Evolutionary conservation across 106 monocot genomes (phyloP), one percentile per base, ranked within the genome.

Genomic region (Apostasia ramifera): DNA sequence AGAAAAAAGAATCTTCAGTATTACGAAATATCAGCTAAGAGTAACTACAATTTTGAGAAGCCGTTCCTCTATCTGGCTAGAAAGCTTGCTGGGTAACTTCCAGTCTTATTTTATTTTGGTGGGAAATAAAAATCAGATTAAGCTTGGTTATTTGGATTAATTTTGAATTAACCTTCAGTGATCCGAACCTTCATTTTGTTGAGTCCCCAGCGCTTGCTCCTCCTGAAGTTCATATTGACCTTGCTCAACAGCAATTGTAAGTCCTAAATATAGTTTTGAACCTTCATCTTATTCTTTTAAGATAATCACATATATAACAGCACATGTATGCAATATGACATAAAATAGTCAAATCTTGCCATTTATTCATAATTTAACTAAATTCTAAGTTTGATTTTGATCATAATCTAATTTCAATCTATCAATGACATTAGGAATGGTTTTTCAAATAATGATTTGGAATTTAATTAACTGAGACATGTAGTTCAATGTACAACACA

Each of bases 121-220:
- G 26, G 26, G 26, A 26, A 26, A 26, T 26, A 26, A 26, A 26
- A 26, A 26, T 26, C 26, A 26, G 26, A 26, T 26, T 26, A 26
- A 26, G 26, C 26, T 26, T 26, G 26, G 26, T 26, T 26, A 26
- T 26, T 26, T 26, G 26, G 26, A 26, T 26, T 26, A 26, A 26
- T 26, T 26, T 26, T 26, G 26, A 26, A 26, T 26, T 26, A 26
- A 26, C 5, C n/a, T 81, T 11, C 69, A 86, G 86, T 58, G 86
- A 86, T 67, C 57, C 53, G 3, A 81, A 76, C 66, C 78, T 86
- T 42, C 86, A 81, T 68, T 86, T 86, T 66, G 86, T 86, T 0
- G 86, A 86, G 48, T 76, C 81, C 26, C 86, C 86, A 0, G 81
- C 86, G 26, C 86, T 86, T 59, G 79, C 79, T 58, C 86, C 86